Evolutionary conservation across 768 basidiomycete genomes (phyloP), one percentile per base, ranked within the genome.

Genomic region (Suillus weaverae): DNA sequence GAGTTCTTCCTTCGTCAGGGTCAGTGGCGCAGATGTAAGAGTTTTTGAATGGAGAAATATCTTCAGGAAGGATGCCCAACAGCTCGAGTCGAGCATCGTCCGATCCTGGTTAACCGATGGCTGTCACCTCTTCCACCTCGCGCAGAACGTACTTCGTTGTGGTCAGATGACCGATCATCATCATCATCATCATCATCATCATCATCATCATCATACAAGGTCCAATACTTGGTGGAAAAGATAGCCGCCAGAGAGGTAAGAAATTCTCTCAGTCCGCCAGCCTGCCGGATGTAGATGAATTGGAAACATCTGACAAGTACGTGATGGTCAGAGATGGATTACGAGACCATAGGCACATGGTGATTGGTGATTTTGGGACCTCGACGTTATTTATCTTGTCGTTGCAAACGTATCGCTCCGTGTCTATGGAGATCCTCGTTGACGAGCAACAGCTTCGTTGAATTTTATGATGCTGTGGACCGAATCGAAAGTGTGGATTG

Each of bases 401-500:
- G 60, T 68, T 68, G 33, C 70, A 70, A 35, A 62, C 1, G 62
- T 68, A 32, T 68, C 54, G 18, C 60, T 61, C 65, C 65, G 64
- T 46, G 63, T 64, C 53, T 60, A 64, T 20, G 39, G 14, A 44
- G 51, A 43, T 33, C 57, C 50, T 26, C 20, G 41, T 32, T 30
- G 13, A 33, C 39, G 44, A 20, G 50, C 44, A 22, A 46, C 57
- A 20, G 41, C 51, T 18, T 51, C n/a, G 22, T 7, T 22, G 30
- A 61, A 57, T 32, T 68, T 65, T 22, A 30, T 46, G 50, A 62
- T 62, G n/a, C 57, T 54, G 11, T 36, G 18, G 16, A 38, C 46
- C 5, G 3, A 6, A 18, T 43, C 22, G 11, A 53, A 51, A 5
- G 30, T 30, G 6, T 14, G 10, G 18, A 36, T 57, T 50, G 26